Evolutionary conservation across 148 eudicot genomes (phyloP).

Genomic region (Fagopyrum homotropicum): DNA sequence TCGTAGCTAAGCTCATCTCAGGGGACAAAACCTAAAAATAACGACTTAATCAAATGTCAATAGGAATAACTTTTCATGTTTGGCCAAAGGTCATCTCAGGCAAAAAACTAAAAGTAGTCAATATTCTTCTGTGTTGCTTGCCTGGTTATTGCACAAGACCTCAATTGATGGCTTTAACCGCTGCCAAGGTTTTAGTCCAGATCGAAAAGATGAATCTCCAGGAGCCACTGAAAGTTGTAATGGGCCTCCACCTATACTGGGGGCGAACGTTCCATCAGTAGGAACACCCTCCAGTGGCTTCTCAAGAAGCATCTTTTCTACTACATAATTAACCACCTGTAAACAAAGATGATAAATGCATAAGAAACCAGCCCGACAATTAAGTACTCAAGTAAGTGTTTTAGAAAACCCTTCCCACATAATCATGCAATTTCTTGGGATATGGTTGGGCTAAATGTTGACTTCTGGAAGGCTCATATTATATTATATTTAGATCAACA

Average conservation of each 20-base stretch:
- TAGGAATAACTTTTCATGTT: background rate
- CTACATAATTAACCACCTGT: slow-evolving; percentile 81
- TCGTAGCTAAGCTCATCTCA: slow-evolving; percentile 96
- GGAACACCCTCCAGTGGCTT: slow-evolving; percentile 53
- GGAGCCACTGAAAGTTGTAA: slow-evolving; percentile 37
- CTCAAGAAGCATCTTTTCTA: slow-evolving; percentile 87
- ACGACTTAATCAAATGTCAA: background rate
- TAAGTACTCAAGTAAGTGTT: background rate
- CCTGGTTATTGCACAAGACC: slow-evolving; percentile 95
- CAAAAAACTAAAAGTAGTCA: background rate
- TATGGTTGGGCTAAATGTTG: background rate
- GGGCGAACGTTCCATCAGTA: slow-evolving; percentile 50
- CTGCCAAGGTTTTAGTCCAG: slow-evolving; percentile 75
- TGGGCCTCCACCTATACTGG: slow-evolving; percentile 51
- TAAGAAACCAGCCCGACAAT: background rate
- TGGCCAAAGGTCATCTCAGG: background rate
- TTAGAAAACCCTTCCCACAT: background rate
- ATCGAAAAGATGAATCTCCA: slow-evolving; percentile 58
- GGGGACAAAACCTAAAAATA: slow-evolving; percentile 65
- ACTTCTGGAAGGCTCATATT: background rate
- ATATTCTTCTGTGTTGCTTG: slow-evolving; percentile 18
- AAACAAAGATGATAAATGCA: slow-evolving; percentile 14
- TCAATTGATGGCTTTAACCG: slow-evolving; percentile 81
- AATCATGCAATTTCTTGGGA: no score
- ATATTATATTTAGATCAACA: background rate